These are phyloP conservation scores for Candida palmyrensis DNA, from an alignment of 805 yeast genomes.

Conservation along the genomic window DNA sequence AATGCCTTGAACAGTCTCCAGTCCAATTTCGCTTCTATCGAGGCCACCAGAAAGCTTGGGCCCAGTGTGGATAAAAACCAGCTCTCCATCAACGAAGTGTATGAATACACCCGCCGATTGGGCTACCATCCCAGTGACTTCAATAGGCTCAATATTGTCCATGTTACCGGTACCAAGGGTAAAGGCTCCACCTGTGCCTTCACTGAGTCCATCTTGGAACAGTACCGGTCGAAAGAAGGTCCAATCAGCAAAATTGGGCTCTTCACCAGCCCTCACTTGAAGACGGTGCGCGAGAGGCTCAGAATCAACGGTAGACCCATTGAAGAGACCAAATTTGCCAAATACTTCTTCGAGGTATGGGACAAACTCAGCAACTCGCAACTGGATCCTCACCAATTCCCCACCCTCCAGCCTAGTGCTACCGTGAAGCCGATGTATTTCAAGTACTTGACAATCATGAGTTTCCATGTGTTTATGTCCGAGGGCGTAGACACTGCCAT, in stretches of 20 bases:
- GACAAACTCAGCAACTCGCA: slow-evolving; percentile 60
- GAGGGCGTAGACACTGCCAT: slow-evolving; percentile 94
- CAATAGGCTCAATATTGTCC: slow-evolving; percentile 73
- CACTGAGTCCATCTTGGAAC: slow-evolving; percentile 69
- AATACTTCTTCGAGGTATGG: slow-evolving; percentile 94
- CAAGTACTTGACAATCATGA: slow-evolving; percentile 80
- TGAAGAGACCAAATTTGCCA: slow-evolving; percentile 71
- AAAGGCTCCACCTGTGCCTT: slow-evolving; percentile 98
- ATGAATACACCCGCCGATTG: slow-evolving; percentile 33
- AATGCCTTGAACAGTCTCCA: slow-evolving; percentile 80
- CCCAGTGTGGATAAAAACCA: slow-evolving; percentile 50
- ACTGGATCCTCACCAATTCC: slow-evolving; percentile 56
- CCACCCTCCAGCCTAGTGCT: slow-evolving; percentile 57
- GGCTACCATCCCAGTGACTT: slow-evolving; percentile 55
- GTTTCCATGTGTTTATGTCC: slow-evolving; percentile 83
- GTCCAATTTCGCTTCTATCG: slow-evolving; percentile 85
- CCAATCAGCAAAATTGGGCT: slow-evolving; percentile 67
- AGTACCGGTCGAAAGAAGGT: slow-evolving; percentile 37
- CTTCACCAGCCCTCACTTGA: slow-evolving; percentile 95
- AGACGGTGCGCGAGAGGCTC: slow-evolving; percentile 87
- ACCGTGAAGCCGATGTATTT: slow-evolving; percentile 88
- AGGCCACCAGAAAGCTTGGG: slow-evolving; percentile 73
- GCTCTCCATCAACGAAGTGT: slow-evolving; percentile 78
- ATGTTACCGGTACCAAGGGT: slow-evolving; percentile 97
- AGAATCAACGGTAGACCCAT: slow-evolving; percentile 84